A percentile compares a stretch with the other conserved stretches of the same genome.
phyloP scores from a whole-genome alignment of 2,329 filamentous ascomycete species.

The Esteya vermicola region DNA sequence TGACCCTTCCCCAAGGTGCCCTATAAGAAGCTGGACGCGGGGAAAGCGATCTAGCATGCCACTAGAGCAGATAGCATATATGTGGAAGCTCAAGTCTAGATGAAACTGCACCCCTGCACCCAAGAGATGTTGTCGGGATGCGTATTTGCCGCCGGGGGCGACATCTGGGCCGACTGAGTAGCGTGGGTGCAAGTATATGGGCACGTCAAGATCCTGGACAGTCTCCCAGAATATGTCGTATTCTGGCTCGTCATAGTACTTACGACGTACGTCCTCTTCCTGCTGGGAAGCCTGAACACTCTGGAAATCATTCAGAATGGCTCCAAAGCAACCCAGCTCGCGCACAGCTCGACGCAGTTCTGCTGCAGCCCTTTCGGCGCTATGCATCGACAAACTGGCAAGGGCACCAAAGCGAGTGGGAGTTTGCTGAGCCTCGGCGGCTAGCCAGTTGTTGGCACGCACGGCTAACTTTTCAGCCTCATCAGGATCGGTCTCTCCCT shows the following conservation, averaged over 20 bases:
- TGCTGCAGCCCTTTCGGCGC: constrained; percentile 13
- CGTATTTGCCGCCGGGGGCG: constrained; percentile 13
- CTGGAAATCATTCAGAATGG: constrained; percentile 21
- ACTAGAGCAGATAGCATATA: constrained; percentile 28
- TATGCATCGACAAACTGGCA: constrained; percentile 20
- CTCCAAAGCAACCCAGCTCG: constrained; percentile 18
- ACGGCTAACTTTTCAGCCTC: constrained; percentile 14
- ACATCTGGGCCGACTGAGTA: constrained; percentile 18
- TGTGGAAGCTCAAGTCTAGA: constrained; percentile 27
- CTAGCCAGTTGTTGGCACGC: constrained; percentile 19
- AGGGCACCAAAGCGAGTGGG: constrained; percentile 18
- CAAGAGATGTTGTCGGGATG: constrained; percentile 17
- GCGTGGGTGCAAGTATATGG: constrained; percentile 20
- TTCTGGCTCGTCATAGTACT: constrained; percentile 17
- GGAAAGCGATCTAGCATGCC: constrained; percentile 28
- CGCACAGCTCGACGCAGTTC: constrained; percentile 18
- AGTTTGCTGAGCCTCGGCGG: constrained; percentile 13
- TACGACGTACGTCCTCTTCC: constrained; percentile 10
- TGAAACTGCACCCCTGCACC: constrained; percentile 24
- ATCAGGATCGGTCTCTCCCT: constrained; percentile 15
- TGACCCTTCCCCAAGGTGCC: constrained; percentile 27
- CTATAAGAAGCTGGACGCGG: constrained; percentile 24
- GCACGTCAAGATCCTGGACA: constrained; percentile 18
- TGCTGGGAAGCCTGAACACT: no score
- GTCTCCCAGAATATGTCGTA: constrained; percentile 18